Conservation (phyloP, 2,329 filamentous ascomycete genomes). For the Dryadomyces quercivorus region DNA sequence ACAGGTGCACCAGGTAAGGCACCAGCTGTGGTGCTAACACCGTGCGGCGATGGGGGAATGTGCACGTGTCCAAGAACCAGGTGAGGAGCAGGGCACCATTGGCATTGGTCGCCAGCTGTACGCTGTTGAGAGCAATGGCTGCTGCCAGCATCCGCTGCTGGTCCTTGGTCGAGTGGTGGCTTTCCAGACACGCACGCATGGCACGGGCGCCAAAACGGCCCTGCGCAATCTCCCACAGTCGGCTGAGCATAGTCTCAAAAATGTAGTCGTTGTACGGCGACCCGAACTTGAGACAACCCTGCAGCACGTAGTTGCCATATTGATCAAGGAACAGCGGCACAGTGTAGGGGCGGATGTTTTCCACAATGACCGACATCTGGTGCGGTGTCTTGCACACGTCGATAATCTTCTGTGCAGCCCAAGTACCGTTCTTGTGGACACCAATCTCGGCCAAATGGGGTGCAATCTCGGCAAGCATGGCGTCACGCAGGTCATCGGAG, state of each 20-base stretch:
- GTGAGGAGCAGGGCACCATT: slow-evolving; percentile 90
- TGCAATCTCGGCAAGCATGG: slow-evolving; percentile 78
- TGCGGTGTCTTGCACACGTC: slow-evolving; percentile 78
- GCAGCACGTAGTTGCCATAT: slow-evolving; percentile 96
- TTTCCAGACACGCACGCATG: slow-evolving; percentile 94
- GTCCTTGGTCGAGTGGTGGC: slow-evolving; percentile 86
- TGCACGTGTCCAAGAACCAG: slow-evolving; percentile 98
- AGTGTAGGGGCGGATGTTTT: slow-evolving; percentile 73
- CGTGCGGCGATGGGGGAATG: slow-evolving; percentile 79
- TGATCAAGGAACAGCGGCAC: slow-evolving; percentile 92
- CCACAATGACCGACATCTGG: slow-evolving; percentile 76
- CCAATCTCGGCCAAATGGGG: slow-evolving; percentile 94
- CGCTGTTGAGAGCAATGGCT: slow-evolving; percentile 89
- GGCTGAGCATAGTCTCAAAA: slow-evolving; percentile 91
- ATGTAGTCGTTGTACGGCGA: slow-evolving; percentile 89
- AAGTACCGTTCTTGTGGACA: slow-evolving; percentile 97
- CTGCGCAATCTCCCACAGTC: slow-evolving; percentile 87
- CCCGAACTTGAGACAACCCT: slow-evolving; percentile 89
- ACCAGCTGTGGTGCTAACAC: slow-evolving; percentile 87
- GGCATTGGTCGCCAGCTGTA: slow-evolving; percentile 89
- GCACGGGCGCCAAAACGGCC: slow-evolving; percentile 89
- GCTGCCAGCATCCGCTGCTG: slow-evolving; percentile 93
- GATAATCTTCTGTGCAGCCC: slow-evolving; percentile 99
- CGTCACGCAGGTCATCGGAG: slow-evolving; percentile 78
- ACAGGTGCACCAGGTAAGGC: slow-evolving; percentile 85